phyloP scores from a whole-genome alignment of 1,284 basidiomycete species.

The Vanrija pseudolonga region DNA sequence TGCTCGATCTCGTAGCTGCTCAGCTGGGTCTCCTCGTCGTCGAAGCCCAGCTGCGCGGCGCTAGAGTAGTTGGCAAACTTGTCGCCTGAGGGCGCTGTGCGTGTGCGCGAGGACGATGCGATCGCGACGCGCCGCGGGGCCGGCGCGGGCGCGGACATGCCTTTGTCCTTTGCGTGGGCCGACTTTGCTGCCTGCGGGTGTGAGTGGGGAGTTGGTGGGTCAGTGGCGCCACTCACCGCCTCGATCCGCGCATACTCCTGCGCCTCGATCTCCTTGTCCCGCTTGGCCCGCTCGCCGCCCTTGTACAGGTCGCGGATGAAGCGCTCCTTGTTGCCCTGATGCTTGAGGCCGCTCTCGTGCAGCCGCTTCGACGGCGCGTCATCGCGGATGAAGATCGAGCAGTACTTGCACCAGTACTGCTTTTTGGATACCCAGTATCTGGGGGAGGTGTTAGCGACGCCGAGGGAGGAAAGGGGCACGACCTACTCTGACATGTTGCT shows the following conservation, averaged over 20 bases:
- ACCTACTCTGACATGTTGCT: conserved; percentile 30
- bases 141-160: background rate
- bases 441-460: background rate
- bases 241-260: conserved; percentile 83
- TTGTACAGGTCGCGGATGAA: conserved; percentile 91
- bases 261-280: conserved; percentile 79
- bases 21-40: conserved; percentile 59
- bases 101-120: background rate
- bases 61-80: conserved; percentile 81
- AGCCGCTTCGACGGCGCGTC: conserved; percentile 87
- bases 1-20: conserved; percentile 56
- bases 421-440: conserved; percentile 54
- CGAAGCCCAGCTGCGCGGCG: conserved; percentile 72
- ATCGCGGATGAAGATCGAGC: conserved; percentile 66
- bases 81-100: conserved; percentile 53
- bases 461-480: background rate
- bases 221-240: conserved; percentile 57
- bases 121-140: background rate
- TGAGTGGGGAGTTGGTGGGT: background rate
- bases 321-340: conserved; percentile 90
- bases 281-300: conserved; percentile 79
- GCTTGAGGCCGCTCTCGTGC: conserved; percentile 89
- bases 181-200: conserved; percentile 29
- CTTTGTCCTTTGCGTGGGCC: background rate
- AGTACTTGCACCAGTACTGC: conserved; percentile 54